Base-by-base conservation (phyloP, 164 flowering plant species). In the Liquidambar formosana region DNA sequence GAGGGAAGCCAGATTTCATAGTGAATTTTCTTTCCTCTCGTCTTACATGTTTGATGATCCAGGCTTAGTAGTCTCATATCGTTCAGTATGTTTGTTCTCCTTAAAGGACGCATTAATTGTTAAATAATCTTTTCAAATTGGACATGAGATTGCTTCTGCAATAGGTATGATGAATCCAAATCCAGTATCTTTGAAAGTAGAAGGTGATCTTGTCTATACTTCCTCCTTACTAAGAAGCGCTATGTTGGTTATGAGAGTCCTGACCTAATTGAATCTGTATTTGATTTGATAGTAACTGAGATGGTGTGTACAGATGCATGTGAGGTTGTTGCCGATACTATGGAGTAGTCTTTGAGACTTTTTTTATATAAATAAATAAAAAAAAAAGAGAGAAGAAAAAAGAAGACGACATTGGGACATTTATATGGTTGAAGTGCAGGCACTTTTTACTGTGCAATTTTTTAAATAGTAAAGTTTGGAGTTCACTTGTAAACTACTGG, bases 261-360 rank as follows among this genome's bases (percentile, higher is more conserved):
- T 66, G 88, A 89, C 43, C 98, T 93, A 75, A 63, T 16, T 44
- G 82, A 82, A 61, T 96, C 97, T 22, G 18, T 73, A 1, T 96
- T 96, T 85, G 96, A 91, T 84, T 97, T 98, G 48, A 91, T 93
- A 84, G 99, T 98, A 53, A 91, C 93, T 76, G 99, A 95, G 82
- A 95, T 98, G 22, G 98, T 95, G 6, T 85, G 99, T 28, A 86
- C 98, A 76, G 99, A 95, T 77, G 82, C 97, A 10, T 95, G 99
- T 79, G 83, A 65, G 25, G 99, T 92, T 60, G 99, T 96, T 64
- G 79, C 99, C 59, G 93, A 91, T 80, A 85, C 81, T 14, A 76
- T 96, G 90, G 99, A 93, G 85, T 79, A 86, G 74, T 90, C 98
- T 16, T 66, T 93, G 65, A 82, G 89, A 76, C 78, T 83, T 4